phyloP scores from a whole-genome alignment of 805 yeast genomes.

The Sugiyamaella smithiae region DNA sequence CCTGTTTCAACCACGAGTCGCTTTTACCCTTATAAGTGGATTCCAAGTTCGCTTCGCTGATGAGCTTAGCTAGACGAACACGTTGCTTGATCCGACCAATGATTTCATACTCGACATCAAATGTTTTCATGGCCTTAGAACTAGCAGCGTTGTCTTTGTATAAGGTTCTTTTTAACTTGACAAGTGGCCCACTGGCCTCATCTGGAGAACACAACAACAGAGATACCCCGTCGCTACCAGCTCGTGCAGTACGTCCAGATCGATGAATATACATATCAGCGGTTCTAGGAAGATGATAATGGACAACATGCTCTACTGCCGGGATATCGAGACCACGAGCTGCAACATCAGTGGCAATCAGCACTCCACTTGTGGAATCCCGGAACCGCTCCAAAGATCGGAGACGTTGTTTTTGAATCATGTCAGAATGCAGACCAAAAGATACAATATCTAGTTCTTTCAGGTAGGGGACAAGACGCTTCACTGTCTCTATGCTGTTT shows the following conservation, averaged over 20 bases:
- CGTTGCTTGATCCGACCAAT: conserved; percentile 69
- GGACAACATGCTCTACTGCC: conserved; percentile 87
- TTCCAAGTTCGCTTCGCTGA: conserved; percentile 70
- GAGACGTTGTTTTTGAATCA: conserved; percentile 92
- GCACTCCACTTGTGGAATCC: conserved; percentile 45
- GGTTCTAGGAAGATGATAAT: conserved; percentile 89
- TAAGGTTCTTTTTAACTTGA: conserved; percentile 47
- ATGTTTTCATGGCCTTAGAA: conserved; percentile 49
- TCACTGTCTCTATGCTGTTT: conserved; percentile 92
- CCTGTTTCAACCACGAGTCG: conserved; percentile 77
- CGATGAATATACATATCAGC: conserved; percentile 95
- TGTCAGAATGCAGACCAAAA: conserved; percentile 84
- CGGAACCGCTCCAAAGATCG: conserved; percentile 80
- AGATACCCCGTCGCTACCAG: conserved; percentile 90
- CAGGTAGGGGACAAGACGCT: conserved; percentile 74
- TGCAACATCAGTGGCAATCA: conserved; percentile 95
- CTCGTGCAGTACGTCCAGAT: conserved; percentile 98
- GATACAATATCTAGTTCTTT: conserved; percentile 62
- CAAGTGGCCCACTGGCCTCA: conserved; percentile 85
- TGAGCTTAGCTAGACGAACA: conserved; percentile 61
- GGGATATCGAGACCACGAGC: conserved; percentile 97
- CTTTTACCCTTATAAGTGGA: conserved; percentile 49
- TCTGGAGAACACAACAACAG: conserved; percentile 90
- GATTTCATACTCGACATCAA: conserved; percentile 76
- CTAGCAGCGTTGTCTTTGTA: conserved; percentile 36